phyloP scores from a whole-genome alignment of 768 basidiomycete species.

The Lactarius hengduanensis region DNA sequence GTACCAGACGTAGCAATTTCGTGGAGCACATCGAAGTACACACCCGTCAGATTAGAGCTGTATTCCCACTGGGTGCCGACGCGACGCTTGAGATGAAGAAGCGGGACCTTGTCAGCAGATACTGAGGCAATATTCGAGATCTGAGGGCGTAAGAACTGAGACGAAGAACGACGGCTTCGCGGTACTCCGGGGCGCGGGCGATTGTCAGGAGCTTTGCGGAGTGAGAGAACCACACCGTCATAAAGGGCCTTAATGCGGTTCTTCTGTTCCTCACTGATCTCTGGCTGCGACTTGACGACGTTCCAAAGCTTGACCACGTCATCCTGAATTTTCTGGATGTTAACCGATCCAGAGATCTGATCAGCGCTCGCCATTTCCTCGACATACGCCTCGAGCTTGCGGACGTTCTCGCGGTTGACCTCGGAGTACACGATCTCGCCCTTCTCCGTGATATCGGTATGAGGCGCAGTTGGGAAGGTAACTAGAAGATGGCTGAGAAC shows the following conservation, averaged over 20 bases:
- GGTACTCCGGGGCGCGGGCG: constrained; percentile 47
- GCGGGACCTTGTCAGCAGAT: constrained; percentile 86
- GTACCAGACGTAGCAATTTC: constrained; percentile 99
- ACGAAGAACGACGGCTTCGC: constrained; percentile 86
- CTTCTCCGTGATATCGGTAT: constrained; percentile 88
- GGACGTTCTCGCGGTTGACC: constrained; percentile 92
- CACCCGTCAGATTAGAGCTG: constrained; percentile 92
- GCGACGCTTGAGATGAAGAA: constrained; percentile 95
- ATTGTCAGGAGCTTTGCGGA: constrained; percentile 74
- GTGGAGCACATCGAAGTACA: constrained; percentile 94
- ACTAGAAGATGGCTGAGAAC: constrained; percentile 45
- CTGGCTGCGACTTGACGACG: constrained; percentile 94
- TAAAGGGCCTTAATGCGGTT: constrained; percentile 92
- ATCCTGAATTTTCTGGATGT: constrained; percentile 97
- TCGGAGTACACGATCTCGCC: constrained; percentile 96
- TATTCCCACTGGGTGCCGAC: constrained; percentile 96
- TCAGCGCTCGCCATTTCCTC: constrained; percentile 98
- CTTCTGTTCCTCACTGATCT: constrained; percentile 97
- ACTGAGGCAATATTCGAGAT: constrained; percentile 69
- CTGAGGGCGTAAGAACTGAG: constrained; percentile 95
- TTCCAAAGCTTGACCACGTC: constrained; percentile 97
- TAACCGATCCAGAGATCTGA: constrained; percentile 75
- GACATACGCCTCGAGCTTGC: constrained; percentile 97
- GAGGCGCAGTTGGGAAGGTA: constrained; percentile 97
- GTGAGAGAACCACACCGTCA: constrained; percentile 92